Conservation (phyloP, 768 basidiomycete genomes). For the Boletus rubroflammeus region DNA sequence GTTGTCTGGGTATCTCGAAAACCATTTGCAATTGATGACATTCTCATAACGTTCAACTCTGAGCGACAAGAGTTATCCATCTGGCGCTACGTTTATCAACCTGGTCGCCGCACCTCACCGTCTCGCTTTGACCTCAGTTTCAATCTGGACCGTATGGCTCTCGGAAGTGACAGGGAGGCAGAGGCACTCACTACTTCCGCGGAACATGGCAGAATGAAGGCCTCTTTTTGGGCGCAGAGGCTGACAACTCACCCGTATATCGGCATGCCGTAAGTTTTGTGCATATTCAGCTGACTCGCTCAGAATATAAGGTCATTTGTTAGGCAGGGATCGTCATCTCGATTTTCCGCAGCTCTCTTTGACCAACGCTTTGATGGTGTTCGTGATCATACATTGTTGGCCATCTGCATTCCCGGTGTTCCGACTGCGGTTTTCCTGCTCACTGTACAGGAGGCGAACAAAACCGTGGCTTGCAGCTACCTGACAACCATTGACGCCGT, state of each 20-base stretch:
- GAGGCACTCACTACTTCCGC: constrained; percentile 40
- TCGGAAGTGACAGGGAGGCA: constrained; percentile 47
- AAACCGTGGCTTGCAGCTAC: constrained; percentile 40
- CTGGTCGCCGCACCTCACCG: constrained; percentile 39
- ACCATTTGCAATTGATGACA: constrained; percentile 40
- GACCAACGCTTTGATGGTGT: constrained; percentile 63
- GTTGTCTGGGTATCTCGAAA: constrained; percentile 57
- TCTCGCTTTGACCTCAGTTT: constrained; percentile 54
- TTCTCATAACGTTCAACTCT: constrained; percentile 57
- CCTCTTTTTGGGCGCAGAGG: constrained; percentile 70
- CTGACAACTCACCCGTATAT: constrained; percentile 49
- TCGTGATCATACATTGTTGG: constrained; percentile 48
- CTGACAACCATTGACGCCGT: constrained; percentile 42
- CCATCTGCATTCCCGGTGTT: constrained; percentile 50
- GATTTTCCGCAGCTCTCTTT: constrained; percentile 56
- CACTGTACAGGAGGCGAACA: constrained; percentile 37
- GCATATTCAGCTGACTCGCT: not conserved
- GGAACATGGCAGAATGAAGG: constrained; percentile 65
- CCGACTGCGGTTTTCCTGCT: constrained; percentile 48
- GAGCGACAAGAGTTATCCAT: constrained; percentile 53
- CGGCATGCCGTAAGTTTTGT: constrained; percentile 46
- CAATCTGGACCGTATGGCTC: constrained; percentile 66
- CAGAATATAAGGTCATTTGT: constrained; percentile 1
- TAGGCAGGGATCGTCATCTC: constrained; percentile 16
- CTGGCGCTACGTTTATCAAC: constrained; percentile 70